A percentile compares a stretch with the other conserved stretches of the same genome.
Evolutionary conservation across 1,139 yeast genomes (phyloP).

Genomic region (Candida anutae): DNA sequence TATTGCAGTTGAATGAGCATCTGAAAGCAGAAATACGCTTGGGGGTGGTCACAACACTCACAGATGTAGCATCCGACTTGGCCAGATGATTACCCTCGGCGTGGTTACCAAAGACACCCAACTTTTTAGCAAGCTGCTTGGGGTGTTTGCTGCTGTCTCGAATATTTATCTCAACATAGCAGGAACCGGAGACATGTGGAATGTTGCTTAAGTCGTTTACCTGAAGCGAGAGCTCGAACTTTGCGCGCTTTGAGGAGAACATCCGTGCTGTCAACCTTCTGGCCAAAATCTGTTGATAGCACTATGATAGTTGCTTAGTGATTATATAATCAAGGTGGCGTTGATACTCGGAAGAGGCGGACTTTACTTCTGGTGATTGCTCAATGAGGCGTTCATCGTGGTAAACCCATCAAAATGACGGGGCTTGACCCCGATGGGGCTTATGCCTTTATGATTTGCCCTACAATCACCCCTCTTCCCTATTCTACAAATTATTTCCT

Average conservation of each 20-base stretch:
- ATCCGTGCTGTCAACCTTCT: too few species aligned
- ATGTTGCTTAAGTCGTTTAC: slow-evolving; percentile 71
- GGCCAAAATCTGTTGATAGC: too few species aligned
- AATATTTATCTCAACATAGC: slow-evolving; percentile 47
- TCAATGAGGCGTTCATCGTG: too few species aligned
- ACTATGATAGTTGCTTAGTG: too few species aligned
- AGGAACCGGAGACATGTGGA: slow-evolving; percentile 69
- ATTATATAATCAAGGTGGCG: too few species aligned
- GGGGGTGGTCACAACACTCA: slow-evolving; percentile 25
- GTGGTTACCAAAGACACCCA: background rate
- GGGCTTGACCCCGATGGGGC: too few species aligned
- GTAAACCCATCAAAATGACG: too few species aligned
- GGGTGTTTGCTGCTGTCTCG: slow-evolving; percentile 15
- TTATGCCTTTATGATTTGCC: too few species aligned
- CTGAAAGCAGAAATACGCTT: slow-evolving; percentile 36
- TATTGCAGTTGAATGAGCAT: slow-evolving; percentile 30
- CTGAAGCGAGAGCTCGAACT: slow-evolving; percentile 50
- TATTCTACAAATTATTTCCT: too few species aligned
- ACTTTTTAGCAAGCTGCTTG: background rate
- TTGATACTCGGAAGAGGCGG: too few species aligned
- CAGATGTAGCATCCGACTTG: slow-evolving; percentile 7
- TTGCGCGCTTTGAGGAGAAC: slow-evolving; percentile 23
- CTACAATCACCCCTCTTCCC: too few species aligned
- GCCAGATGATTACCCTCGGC: background rate
- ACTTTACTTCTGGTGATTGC: too few species aligned